These are phyloP conservation scores for Leccinum subspadiceum DNA, from an alignment of 1,284 basidiomycete species.

Conservation along the genomic window DNA sequence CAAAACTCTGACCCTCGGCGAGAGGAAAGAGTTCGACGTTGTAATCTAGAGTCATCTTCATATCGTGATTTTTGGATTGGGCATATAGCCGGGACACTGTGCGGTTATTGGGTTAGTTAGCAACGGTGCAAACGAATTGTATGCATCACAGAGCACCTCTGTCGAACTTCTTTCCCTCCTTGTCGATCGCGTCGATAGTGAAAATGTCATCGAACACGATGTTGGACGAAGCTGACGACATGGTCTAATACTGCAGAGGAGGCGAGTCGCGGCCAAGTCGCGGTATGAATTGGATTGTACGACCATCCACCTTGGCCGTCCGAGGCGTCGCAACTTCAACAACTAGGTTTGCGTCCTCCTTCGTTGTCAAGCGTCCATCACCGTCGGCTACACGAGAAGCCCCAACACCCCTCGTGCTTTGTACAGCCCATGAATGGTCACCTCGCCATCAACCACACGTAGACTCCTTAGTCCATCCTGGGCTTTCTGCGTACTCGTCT, in stretches of 20 bases:
- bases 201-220: slow-evolving; percentile 92
- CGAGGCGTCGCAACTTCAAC: neutral
- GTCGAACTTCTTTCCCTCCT: slow-evolving; percentile 96
- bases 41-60: slow-evolving; percentile 89
- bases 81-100: slow-evolving; percentile 82
- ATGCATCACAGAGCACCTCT: slow-evolving; percentile 57
- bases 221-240: slow-evolving; percentile 67
- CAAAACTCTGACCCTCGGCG: slow-evolving; percentile 68
- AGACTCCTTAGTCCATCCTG: neutral
- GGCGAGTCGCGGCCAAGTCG: neutral
- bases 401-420: slow-evolving; percentile 53
- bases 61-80: slow-evolving; percentile 83
- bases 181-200: slow-evolving; percentile 80
- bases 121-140: neutral
- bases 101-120: slow-evolving; percentile 12
- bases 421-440: slow-evolving; percentile 44
- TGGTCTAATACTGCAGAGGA: slow-evolving; percentile 25
- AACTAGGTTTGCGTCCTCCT: slow-evolving; percentile 30
- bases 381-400: slow-evolving; percentile 43
- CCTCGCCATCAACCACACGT: slow-evolving; percentile 28
- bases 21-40: slow-evolving; percentile 87
- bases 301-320: neutral
- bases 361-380: slow-evolving; percentile 40
- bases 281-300: slow-evolving; percentile 1
- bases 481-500: slow-evolving; percentile 33